Base-by-base conservation (phyloP, 2,329 filamentous ascomycete genomes). In the Phoma sp. region DNA sequence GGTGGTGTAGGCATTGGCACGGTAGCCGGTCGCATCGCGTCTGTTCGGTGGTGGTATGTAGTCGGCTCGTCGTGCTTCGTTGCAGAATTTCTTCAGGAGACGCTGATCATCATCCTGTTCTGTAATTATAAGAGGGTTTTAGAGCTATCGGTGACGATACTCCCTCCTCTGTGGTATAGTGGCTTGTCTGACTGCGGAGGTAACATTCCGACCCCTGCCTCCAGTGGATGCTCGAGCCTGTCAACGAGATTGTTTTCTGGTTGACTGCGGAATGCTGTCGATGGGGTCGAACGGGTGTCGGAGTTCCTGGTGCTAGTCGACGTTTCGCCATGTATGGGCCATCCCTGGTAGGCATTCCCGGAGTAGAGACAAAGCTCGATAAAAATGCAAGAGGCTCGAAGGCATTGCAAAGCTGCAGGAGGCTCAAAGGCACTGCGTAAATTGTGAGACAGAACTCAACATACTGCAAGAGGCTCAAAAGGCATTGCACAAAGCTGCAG, bases 1-100 rank as follows among this genome's bases (percentile, higher is more conserved):
- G 20, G 43, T 42, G 9, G 23, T 18, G 15, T 37, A 29, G 37
- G 25, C 37, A 15, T 38, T 32, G 15, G 25, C 30, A 56, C 43
- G 47, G 38, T 34, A 36, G 42, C 47, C n/a, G 37, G 47, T 33
- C 43, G 53, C 54, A 50, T 52, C 36, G 18, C 39, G 9, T 17
- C 52, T 20, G 47, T 39, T 48, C 30, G 39, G 49, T 45, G 36
- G 39, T 50, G 30, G 20, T 36, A 17, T 40, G 21, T 14, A 40
- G 4, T 33, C 25, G 52, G 49, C 56, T 59, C 49, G 37, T 59
- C 56, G 20, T 51, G 37, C 47, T 40, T 47, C n/a, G 3, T 6
- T 1, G 11, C 11, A 42, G 30, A 37, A 42, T 12, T 17, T 23
- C 3, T 7, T 15, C 9, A 10, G 25, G 39, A n/a, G 25, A 3